These are phyloP conservation scores for Zangia roseola DNA, from an alignment of 768 basidiomycete species.

Conservation along the genomic window DNA sequence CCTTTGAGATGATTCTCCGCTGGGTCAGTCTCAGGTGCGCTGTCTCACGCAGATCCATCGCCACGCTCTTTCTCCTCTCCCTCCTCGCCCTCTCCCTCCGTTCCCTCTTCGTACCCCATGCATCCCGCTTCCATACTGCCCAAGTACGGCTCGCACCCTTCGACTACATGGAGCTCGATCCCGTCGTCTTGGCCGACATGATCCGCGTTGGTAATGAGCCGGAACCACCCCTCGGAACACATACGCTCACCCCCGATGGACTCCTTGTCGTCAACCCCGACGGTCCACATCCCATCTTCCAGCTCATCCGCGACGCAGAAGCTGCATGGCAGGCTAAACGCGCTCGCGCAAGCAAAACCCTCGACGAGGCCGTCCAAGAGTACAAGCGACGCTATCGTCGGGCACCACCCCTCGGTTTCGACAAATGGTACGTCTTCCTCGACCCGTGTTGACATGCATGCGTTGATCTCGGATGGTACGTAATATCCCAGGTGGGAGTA, in stretches of 20 bases:
- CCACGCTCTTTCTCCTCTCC: not conserved
- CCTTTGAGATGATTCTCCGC: not conserved
- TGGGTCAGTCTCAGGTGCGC: slow-evolving; percentile 1
- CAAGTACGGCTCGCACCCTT: not conserved
- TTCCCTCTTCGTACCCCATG: not conserved
- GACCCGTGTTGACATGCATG: too few species aligned
- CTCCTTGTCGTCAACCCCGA: slow-evolving; percentile 34
- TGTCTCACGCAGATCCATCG: not conserved
- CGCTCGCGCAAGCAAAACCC: slow-evolving; percentile 34
- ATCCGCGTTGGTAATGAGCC: too few species aligned
- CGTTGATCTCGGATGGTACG: too few species aligned
- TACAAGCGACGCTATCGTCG: slow-evolving; percentile 36
- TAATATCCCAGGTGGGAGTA: slow-evolving; percentile 39
- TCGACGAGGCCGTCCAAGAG: slow-evolving; percentile 38
- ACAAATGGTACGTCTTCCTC: slow-evolving; percentile 36
- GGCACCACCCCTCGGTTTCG: slow-evolving; percentile 41
- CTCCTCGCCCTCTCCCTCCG: not conserved
- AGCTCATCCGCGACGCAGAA: slow-evolving; percentile 39
- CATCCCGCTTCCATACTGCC: too few species aligned
- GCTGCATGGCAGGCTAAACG: slow-evolving; percentile 36
- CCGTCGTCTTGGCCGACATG: not conserved
- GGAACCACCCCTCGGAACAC: slow-evolving; percentile 8
- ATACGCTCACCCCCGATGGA: slow-evolving; percentile 28
- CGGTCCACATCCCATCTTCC: slow-evolving; percentile 44
- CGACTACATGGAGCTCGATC: not conserved